A percentile compares a stretch with the other conserved stretches of the same genome.
Evolutionary conservation across 371 early-diverging fungal species (phyloP).

Genomic region (Batrachochytrium dendrobatidis): DNA sequence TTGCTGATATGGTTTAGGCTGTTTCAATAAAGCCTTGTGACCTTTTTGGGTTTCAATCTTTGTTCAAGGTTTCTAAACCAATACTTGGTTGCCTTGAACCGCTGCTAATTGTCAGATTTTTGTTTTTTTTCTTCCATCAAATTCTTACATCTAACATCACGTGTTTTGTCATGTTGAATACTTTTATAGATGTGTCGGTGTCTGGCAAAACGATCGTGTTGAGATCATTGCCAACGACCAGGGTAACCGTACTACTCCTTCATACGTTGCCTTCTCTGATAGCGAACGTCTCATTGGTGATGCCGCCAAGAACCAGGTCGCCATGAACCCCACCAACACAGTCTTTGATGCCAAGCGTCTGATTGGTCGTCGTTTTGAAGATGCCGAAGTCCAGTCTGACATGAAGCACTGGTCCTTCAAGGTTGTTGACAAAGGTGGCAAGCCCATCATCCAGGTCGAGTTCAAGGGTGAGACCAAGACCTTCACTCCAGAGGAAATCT

Average conservation of each 20-base stretch:
- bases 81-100: too few species aligned
- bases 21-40: too few species aligned
- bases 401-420: constrained; percentile 92
- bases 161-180: too few species aligned
- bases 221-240: constrained; percentile 97
- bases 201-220: constrained; percentile 91
- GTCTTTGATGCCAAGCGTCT: constrained; percentile 97
- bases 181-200: constrained; percentile 75
- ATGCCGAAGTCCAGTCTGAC: constrained; percentile 84
- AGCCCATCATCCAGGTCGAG: constrained; percentile 78
- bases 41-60: too few species aligned
- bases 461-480: constrained; percentile 82
- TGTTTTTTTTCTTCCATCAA: too few species aligned
- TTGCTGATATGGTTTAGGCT: too few species aligned
- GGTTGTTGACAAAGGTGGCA: constrained; percentile 71
- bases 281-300: constrained; percentile 89
- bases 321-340: constrained; percentile 75
- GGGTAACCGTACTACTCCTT: constrained; percentile 95
- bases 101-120: too few species aligned
- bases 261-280: constrained; percentile 92
- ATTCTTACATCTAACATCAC: too few species aligned
- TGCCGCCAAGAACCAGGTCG: constrained; percentile 90
- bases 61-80: too few species aligned
- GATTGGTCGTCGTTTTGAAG: constrained; percentile 90
- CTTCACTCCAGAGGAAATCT: constrained; percentile 96